A percentile compares a stretch with the other conserved stretches of the same genome.
Conservation (phyloP, 2,329 filamentous ascomycete genomes). For the Exophiala dermatitidis region DNA sequence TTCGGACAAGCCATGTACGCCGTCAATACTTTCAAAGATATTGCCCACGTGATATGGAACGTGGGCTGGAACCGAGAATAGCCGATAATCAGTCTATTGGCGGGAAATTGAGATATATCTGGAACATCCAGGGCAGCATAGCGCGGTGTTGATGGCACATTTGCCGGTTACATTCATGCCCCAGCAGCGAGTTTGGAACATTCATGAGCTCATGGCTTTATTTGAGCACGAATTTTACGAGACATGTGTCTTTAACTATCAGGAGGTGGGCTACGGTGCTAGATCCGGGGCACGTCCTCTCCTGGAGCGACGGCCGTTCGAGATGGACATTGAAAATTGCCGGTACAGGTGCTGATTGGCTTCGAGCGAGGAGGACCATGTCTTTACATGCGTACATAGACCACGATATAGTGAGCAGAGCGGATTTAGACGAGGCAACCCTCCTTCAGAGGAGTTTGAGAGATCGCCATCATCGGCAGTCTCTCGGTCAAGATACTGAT, state of each 20-base stretch:
- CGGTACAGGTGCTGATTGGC: background rate
- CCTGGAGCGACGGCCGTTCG: too few relatives aligned
- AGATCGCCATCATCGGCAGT: too few relatives aligned
- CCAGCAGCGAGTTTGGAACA: too few relatives aligned
- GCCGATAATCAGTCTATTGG: slow-evolving; percentile 31
- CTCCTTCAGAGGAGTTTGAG: background rate
- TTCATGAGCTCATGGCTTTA: too few relatives aligned
- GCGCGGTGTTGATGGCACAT: slow-evolving; percentile 10
- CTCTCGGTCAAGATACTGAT: too few relatives aligned
- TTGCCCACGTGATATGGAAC: slow-evolving; percentile 61
- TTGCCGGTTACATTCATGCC: background rate
- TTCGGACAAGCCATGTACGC: slow-evolving; percentile 77
- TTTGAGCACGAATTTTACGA: too few relatives aligned
- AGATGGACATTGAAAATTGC: background rate
- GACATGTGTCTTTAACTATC: too few relatives aligned
- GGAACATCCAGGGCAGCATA: slow-evolving; percentile 11
- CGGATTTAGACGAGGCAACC: background rate
- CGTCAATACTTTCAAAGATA: slow-evolving; percentile 57
- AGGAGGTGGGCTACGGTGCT: too few relatives aligned
- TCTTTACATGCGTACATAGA: background rate
- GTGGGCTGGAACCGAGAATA: slow-evolving; percentile 51
- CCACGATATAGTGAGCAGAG: background rate
- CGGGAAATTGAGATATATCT: background rate
- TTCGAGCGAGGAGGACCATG: background rate
- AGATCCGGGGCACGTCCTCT: too few relatives aligned